Percentiles rank a stretch among this genome's conserved stretches.
Evolutionary conservation across 2,329 filamentous ascomycete species (phyloP).

Genomic region (Periconia sp.): DNA sequence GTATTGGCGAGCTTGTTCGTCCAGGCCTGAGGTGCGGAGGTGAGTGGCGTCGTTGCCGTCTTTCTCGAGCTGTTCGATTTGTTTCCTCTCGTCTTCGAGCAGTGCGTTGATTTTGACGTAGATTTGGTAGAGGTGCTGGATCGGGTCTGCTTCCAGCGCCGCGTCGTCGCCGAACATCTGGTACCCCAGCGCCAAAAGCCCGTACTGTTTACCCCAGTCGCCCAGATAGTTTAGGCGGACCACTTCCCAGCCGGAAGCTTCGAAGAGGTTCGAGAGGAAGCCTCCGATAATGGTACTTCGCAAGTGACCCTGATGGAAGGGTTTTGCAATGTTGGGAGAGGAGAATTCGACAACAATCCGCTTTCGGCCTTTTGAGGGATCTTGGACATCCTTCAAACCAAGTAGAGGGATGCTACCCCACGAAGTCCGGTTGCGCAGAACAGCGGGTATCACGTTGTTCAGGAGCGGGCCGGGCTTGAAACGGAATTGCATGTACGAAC

Average conservation of each 20-base stretch:
- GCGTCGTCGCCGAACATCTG: constrained; percentile 70
- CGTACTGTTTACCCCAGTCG: constrained; percentile 71
- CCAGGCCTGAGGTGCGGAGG: constrained; percentile 42
- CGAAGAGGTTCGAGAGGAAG: constrained; percentile 66
- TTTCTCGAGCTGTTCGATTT: constrained; percentile 27
- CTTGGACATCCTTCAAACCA: constrained; percentile 59
- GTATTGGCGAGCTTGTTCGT: constrained; percentile 70
- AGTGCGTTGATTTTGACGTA: constrained; percentile 70
- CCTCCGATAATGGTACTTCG: constrained; percentile 71
- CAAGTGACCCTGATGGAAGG: constrained; percentile 69
- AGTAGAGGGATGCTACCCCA: constrained; percentile 62
- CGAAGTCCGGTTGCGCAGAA: constrained; percentile 58
- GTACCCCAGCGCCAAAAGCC: constrained; percentile 67
- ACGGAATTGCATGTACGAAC: constrained; percentile 72
- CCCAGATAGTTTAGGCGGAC: constrained; percentile 69
- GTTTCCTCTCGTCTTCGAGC: constrained; percentile 53
- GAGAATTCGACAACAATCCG: constrained; percentile 72
- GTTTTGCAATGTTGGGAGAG: constrained; percentile 78
- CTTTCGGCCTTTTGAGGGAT: constrained; percentile 61
- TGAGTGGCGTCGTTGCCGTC: constrained; percentile 36
- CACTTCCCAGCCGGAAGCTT: constrained; percentile 66
- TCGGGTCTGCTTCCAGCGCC: constrained; percentile 66
- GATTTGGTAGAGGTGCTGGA: constrained; percentile 74
- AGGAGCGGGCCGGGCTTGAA: constrained; percentile 65
- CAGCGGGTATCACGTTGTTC: constrained; percentile 64